phyloP scores from a whole-genome alignment of 169 alveolate genomes.

The Toxoplasma gondii region DNA sequence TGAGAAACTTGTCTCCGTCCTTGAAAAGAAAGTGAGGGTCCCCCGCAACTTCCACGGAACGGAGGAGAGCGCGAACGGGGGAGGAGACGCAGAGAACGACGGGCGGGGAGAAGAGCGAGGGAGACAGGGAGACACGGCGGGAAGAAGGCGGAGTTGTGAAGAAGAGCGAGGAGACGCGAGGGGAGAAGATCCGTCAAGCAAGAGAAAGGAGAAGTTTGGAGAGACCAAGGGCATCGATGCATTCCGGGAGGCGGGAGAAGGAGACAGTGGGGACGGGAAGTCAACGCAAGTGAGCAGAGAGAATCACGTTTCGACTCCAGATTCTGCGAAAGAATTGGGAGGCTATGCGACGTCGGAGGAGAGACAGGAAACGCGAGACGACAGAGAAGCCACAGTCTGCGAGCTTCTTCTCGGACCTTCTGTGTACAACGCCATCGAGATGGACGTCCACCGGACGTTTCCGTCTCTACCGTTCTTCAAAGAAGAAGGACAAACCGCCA shows the following conservation, averaged over 20 bases:
- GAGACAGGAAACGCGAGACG: neutral
- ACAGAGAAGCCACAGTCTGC: neutral
- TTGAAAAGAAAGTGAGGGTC: neutral
- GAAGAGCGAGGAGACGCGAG: neutral
- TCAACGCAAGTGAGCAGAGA: too few species aligned
- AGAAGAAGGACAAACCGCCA: constrained; percentile 14
- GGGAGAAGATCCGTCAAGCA: neutral
- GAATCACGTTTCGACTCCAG: too few species aligned
- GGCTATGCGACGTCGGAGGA: too few species aligned
- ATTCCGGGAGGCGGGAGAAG: too few species aligned
- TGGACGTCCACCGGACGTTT: constrained; percentile 47
- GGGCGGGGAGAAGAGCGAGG: too few species aligned
- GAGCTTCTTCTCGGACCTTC: constrained; percentile 13
- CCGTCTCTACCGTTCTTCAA: constrained; percentile 43
- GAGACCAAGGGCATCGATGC: neutral
- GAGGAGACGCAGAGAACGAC: neutral
- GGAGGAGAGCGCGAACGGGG: neutral
- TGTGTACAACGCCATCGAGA: constrained; percentile 36
- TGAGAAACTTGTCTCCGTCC: neutral
- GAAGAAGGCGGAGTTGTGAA: neutral
- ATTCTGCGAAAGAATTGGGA: too few species aligned
- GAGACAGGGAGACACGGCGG: neutral
- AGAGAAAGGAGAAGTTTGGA: neutral
- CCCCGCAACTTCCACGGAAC: constrained; percentile 29
- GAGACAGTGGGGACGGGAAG: too few species aligned